Percentiles rank a stretch among this genome's conserved stretches.
Conservation (phyloP, 441 rosid genomes). For the Adansonia gregorii region DNA sequence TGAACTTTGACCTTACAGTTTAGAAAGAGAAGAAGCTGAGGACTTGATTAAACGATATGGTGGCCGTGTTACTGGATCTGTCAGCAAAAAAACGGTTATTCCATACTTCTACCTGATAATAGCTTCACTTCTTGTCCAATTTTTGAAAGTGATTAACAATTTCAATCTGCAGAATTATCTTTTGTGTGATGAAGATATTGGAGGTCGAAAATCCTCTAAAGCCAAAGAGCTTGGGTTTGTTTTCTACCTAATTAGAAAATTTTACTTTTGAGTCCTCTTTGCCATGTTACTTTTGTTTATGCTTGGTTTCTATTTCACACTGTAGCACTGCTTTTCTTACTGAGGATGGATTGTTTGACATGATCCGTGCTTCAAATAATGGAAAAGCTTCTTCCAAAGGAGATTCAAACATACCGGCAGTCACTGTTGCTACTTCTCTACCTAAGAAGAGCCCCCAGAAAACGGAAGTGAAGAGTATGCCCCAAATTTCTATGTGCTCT, state of each 20-base stretch:
- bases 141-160: conserved; percentile 36
- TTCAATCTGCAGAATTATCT: conserved; percentile 76
- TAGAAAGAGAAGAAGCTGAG: conserved; percentile 99
- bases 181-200: conserved; percentile 94
- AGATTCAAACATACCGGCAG: conserved; percentile 45
- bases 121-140: conserved; percentile 23
- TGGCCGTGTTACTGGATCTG: conserved; percentile 91
- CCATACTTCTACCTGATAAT: conserved; percentile 29
- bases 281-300: conserved; percentile 30
- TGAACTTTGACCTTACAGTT: conserved; percentile 50
- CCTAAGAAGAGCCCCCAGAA: conserved; percentile 66
- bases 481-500: conserved; percentile 12
- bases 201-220: conserved; percentile 80
- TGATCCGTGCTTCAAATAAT: conserved; percentile 67
- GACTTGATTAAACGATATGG: conserved; percentile 91
- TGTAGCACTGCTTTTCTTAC: conserved; percentile 78
- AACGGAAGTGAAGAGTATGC: conserved; percentile 58
- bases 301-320: conserved; percentile 27
- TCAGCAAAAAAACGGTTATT: conserved; percentile 95
- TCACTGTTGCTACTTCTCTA: conserved; percentile 42
- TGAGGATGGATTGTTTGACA: conserved; percentile 89
- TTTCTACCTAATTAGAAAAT: conserved; percentile 24
- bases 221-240: conserved; percentile 95
- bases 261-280: conserved; percentile 30
- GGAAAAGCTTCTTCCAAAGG: conserved; percentile 46